Conservation (phyloP, 1,284 basidiomycete genomes). For the Irpex sp. region DNA sequence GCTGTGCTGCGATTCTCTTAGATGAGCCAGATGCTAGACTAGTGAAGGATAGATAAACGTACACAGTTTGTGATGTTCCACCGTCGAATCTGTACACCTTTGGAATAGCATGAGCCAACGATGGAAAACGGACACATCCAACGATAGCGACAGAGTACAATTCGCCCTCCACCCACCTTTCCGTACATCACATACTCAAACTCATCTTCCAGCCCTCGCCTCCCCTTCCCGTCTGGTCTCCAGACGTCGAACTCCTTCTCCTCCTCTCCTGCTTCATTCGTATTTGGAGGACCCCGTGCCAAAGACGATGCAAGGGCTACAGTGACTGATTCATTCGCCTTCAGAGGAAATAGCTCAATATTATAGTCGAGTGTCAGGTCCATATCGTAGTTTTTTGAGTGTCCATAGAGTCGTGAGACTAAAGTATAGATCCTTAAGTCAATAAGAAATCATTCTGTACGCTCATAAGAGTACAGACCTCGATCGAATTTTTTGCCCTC, state of each 20-base stretch:
- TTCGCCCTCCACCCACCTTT: constrained; percentile 56
- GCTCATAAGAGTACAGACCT: constrained; percentile 49
- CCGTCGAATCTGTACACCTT: constrained; percentile 94
- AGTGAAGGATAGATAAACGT: constrained; percentile 15
- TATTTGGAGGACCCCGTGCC: constrained; percentile 52
- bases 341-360: constrained; percentile 79
- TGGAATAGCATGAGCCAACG: constrained; percentile 8
- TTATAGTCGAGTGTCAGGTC: constrained; percentile 89
- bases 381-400: constrained; percentile 88
- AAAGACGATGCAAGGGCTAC: constrained; percentile 86
- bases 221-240: constrained; percentile 86
- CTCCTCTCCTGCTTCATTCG: constrained; percentile 44
- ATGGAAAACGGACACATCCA: not conserved
- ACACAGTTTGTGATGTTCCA: constrained; percentile 80
- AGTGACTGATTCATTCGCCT: constrained; percentile 72
- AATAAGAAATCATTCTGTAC: too few species aligned
- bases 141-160: not conserved
- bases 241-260: constrained; percentile 79
- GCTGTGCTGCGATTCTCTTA: constrained; percentile 61
- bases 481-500: constrained; percentile 97
- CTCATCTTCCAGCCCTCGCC: constrained; percentile 88
- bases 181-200: constrained; percentile 99
- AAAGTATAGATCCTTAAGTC: constrained; percentile 1
- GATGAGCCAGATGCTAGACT: not conserved
- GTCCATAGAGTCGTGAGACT: constrained; percentile 86